Conservation (phyloP, 106 monocot species). For the Vanilla planifolia region DNA sequence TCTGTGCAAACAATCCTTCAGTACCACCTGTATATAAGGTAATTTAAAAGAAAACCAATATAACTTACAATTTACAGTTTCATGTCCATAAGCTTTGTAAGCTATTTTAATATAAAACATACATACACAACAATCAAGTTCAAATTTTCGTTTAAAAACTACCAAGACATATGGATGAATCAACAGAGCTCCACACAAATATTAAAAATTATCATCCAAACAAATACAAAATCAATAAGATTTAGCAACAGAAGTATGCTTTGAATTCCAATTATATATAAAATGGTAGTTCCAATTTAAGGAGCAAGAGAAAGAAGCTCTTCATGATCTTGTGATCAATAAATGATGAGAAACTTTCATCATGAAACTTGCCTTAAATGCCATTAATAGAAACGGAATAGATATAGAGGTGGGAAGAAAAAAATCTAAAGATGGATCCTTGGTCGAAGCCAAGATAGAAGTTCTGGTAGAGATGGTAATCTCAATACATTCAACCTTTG, state of each 20-base stretch:
- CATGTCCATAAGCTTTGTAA: background rate
- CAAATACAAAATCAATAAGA: too few relatives aligned
- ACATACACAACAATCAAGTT: background rate
- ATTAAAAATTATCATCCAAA: background rate
- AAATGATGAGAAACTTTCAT: background rate
- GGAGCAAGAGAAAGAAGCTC: too few relatives aligned
- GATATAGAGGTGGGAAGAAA: too few relatives aligned
- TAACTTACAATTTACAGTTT: too few relatives aligned
- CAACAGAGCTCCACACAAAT: background rate
- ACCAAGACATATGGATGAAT: too few relatives aligned
- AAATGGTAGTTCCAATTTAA: too few relatives aligned
- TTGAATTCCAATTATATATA: too few relatives aligned
- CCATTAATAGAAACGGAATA: too few relatives aligned
- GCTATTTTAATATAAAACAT: background rate
- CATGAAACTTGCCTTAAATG: background rate
- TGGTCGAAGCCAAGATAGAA: too few relatives aligned
- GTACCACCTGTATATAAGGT: constrained; percentile 36
- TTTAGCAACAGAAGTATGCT: too few relatives aligned
- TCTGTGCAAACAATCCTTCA: constrained; percentile 45
- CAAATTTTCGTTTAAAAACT: background rate
- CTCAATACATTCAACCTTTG: background rate
- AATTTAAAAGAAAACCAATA: background rate
- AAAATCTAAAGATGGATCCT: background rate
- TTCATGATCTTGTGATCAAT: background rate
- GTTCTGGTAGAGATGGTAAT: background rate